Evolutionary conservation across 139 green algal species (phyloP).

Genomic region (Marvania coccoides): DNA sequence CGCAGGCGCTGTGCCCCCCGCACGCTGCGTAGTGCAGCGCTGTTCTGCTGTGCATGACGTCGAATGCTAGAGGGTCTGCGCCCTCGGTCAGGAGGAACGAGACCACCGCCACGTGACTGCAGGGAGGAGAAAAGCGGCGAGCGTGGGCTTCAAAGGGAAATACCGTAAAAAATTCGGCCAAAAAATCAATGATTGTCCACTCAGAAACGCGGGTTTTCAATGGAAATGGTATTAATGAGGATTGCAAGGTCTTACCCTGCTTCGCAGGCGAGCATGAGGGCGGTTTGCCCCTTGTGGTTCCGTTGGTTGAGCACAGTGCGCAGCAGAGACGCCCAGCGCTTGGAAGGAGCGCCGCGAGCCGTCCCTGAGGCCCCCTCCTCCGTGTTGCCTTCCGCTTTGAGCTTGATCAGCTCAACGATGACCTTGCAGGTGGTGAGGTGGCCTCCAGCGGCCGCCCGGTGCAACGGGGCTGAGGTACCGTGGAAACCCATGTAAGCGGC

Average conservation of each 20-base stretch:
- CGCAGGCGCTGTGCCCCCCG: slow-evolving; percentile 12
- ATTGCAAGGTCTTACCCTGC: slow-evolving; percentile 13
- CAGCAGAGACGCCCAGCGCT: slow-evolving; percentile 8
- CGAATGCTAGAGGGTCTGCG: slow-evolving; percentile 29
- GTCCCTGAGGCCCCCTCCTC: background rate
- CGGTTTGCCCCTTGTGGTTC: slow-evolving; percentile 22
- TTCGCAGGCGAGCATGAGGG: slow-evolving; percentile 47
- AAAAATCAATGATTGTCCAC: background rate
- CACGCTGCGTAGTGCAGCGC: slow-evolving; percentile 42
- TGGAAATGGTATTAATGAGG: background rate
- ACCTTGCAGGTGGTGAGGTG: slow-evolving; percentile 8
- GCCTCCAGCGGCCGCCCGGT: slow-evolving; percentile 12
- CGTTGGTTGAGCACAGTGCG: slow-evolving; percentile 31
- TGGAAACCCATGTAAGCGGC: slow-evolving; percentile 26
- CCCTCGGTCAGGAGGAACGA: slow-evolving; percentile 31
- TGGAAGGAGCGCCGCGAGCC: background rate
- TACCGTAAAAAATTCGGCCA: no score
- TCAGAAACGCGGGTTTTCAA: background rate
- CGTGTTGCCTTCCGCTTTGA: background rate
- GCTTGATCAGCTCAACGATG: slow-evolving; percentile 22
- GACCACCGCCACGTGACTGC: slow-evolving; percentile 22
- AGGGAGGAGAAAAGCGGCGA: no score
- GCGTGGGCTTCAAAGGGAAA: no score
- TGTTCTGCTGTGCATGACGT: slow-evolving; percentile 22
- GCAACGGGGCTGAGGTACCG: slow-evolving; percentile 12